Percentiles rank a stretch among this genome's conserved stretches.
Evolutionary conservation across 1,284 basidiomycete species (phyloP).

Genomic region (Ceratobasidium sp.): DNA sequence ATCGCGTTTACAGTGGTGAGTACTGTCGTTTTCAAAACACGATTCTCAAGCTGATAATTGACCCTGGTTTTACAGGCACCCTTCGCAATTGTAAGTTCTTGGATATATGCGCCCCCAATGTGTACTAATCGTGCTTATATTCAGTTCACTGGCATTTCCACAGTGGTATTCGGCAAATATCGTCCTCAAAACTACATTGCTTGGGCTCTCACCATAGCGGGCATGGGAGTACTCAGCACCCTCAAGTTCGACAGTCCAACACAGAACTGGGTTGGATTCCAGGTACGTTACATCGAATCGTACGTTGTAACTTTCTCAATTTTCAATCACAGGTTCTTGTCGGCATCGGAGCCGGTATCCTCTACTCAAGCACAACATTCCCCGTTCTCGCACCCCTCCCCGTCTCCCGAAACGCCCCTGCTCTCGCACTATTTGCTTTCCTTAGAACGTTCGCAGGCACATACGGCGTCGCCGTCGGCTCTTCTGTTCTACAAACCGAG

Average conservation of each 20-base stretch:
- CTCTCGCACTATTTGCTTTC: conserved; percentile 50
- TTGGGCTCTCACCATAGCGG: conserved; percentile 57
- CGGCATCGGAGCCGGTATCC: conserved; percentile 54
- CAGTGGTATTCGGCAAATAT: conserved; percentile 51
- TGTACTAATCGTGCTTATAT: conserved; percentile 11
- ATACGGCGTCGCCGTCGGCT: conserved; percentile 52
- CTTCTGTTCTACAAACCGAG: conserved; percentile 51
- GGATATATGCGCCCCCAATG: background rate
- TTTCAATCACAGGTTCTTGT: conserved; percentile 51
- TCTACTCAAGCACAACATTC: conserved; percentile 51
- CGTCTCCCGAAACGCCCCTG: conserved; percentile 48
- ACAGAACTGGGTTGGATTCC: conserved; percentile 54
- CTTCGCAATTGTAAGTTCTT: conserved; percentile 38
- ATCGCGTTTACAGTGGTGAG: conserved; percentile 51
- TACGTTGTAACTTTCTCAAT: conserved; percentile 15
- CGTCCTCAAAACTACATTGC: conserved; percentile 56
- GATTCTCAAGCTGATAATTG: background rate
- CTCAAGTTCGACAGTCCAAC: conserved; percentile 53
- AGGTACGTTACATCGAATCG: conserved; percentile 48
- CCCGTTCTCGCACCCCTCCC: conserved; percentile 50
- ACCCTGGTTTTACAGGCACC: conserved; percentile 33
- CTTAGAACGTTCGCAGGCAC: conserved; percentile 49
- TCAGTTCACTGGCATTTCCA: conserved; percentile 51
- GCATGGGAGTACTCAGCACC: conserved; percentile 55
- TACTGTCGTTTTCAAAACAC: background rate